These are phyloP conservation scores for Closterium sp. DNA, from an alignment of 139 green algal species.

Conservation along the genomic window DNA sequence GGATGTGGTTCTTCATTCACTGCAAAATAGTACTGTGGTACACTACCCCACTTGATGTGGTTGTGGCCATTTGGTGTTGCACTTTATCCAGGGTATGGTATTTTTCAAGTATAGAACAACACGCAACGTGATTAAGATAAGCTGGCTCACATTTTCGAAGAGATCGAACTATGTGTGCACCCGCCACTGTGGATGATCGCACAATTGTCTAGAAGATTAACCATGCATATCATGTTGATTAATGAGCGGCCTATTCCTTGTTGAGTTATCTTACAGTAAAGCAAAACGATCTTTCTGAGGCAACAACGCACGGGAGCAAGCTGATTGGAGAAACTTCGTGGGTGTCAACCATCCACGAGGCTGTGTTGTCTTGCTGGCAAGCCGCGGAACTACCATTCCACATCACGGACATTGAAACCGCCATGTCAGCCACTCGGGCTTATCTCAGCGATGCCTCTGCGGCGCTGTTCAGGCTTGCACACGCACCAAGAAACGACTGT, in stretches of 20 bases:
- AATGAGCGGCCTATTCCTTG: no score
- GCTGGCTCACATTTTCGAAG: no score
- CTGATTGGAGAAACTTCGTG: neutral
- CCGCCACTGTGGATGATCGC: no score
- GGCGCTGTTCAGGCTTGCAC: neutral
- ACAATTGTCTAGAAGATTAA: no score
- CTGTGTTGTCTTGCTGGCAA: neutral
- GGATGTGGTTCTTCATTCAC: slow-evolving; percentile 39
- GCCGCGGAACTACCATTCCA: neutral
- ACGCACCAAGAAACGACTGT: neutral
- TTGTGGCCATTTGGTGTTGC: no score
- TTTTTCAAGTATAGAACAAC: no score
- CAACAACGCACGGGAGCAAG: neutral
- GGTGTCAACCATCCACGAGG: neutral
- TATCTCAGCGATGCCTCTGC: neutral
- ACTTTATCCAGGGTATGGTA: no score
- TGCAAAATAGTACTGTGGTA: slow-evolving; percentile 35
- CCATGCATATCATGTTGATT: no score
- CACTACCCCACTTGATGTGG: no score
- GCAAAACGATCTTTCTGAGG: slow-evolving; percentile 16
- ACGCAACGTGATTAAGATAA: no score
- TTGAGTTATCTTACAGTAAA: no score
- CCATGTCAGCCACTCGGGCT: neutral
- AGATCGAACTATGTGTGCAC: no score
- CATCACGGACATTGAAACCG: neutral